These are phyloP conservation scores for Fusarium sp. DNA, from an alignment of 2,329 filamentous ascomycete species.

Conservation along the genomic window DNA sequence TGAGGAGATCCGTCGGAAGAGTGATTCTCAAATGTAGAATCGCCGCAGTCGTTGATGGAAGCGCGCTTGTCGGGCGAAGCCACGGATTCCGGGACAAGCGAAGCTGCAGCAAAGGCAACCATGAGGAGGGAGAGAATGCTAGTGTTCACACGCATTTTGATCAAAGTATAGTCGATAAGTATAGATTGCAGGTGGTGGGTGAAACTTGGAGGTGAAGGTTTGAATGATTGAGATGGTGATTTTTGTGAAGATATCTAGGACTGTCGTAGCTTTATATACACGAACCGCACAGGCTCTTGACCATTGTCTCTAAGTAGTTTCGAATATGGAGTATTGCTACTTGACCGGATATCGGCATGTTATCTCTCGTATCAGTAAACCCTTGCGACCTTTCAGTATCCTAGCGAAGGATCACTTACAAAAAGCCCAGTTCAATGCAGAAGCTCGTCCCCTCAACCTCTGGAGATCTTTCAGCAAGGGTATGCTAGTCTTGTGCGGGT, in stretches of 20 bases:
- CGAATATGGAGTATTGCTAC: no score
- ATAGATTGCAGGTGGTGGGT: background rate
- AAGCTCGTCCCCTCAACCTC: no score
- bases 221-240: background rate
- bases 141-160: background rate
- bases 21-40: background rate
- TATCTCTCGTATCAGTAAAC: no score
- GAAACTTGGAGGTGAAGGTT: background rate
- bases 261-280: background rate
- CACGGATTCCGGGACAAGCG: background rate
- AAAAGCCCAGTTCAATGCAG: no score
- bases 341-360: no score
- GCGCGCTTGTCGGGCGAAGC: background rate
- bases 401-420: no score
- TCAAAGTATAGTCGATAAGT: no score
- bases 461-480: no score
- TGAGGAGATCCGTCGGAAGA: background rate
- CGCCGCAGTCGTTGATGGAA: background rate
- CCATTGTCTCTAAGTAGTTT: no score
- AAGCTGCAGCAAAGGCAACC: background rate
- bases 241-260: background rate
- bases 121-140: background rate
- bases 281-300: fast-evolving
- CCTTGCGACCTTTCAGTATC: no score
- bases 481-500: no score